Conservation (phyloP, 305 asterid genomes). For the Fraxinus xanthoxyloides region DNA sequence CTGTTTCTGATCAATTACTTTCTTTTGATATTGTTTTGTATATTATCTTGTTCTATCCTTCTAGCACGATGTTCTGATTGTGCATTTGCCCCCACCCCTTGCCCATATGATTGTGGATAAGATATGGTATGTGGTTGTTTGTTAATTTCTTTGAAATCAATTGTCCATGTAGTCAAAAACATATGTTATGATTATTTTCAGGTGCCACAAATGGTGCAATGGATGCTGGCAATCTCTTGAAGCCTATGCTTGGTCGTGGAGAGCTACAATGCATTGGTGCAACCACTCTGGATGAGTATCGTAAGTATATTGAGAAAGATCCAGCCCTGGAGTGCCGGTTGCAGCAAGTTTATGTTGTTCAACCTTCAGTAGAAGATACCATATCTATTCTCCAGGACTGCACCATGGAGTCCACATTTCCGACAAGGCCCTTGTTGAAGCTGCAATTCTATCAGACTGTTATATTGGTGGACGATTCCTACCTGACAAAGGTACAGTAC, state of each 20-base stretch:
- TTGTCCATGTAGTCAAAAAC: conserved; percentile 5
- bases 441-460: conserved; percentile 85
- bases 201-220: conserved; percentile 95
- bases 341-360: conserved; percentile 94
- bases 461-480: conserved; percentile 87
- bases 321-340: conserved; percentile 92
- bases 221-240: conserved; percentile 97
- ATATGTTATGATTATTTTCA: conserved; percentile 16
- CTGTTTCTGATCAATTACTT: not conserved
- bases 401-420: conserved; percentile 83
- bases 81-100: not conserved
- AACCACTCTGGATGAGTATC: conserved; percentile 87
- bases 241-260: conserved; percentile 99
- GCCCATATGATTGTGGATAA: not conserved
- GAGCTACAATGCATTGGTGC: conserved; percentile 98
- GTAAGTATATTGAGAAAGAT: conserved; percentile 92
- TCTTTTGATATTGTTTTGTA: not conserved
- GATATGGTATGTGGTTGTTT: not conserved
- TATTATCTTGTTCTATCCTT: not conserved
- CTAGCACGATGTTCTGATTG: not conserved
- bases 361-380: conserved; percentile 89
- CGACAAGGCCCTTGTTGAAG: conserved; percentile 89
- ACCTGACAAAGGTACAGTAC: conserved; percentile 57
- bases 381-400: conserved; percentile 92
- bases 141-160: not conserved